phyloP scores from a whole-genome alignment of 768 basidiomycete species.

The Macrolepiota albuminosa region DNA sequence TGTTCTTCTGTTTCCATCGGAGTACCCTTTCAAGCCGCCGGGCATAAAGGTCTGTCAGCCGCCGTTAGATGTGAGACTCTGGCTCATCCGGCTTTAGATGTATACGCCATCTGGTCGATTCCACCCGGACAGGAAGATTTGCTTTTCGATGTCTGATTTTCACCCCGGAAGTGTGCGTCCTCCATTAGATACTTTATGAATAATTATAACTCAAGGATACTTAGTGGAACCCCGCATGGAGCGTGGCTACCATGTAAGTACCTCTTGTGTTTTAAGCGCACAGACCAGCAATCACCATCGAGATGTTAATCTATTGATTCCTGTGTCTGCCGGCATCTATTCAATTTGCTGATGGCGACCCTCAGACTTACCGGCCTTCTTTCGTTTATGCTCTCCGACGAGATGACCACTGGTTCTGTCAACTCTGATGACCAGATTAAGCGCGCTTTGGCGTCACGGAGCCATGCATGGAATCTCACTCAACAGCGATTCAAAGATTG shows the following conservation, averaged over 20 bases:
- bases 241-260: conserved; percentile 87
- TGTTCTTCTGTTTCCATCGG: conserved; percentile 84
- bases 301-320: conserved; percentile 2
- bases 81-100: conserved; percentile 50
- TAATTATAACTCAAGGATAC: background rate
- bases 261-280: conserved; percentile 2
- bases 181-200: background rate
- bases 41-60: conserved; percentile 76
- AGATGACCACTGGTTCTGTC: conserved; percentile 94
- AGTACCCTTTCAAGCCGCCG: conserved; percentile 96
- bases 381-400: conserved; percentile 93
- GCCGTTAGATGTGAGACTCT: background rate
- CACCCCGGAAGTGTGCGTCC: conserved; percentile 79
- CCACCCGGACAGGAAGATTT: conserved; percentile 91
- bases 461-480: conserved; percentile 81
- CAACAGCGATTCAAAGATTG: conserved; percentile 82
- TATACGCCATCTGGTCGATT: conserved; percentile 88
- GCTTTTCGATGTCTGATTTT: conserved; percentile 97
- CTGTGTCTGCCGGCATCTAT: conserved; percentile 4
- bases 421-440: conserved; percentile 79
- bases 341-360: conserved; percentile 9
- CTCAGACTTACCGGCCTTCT: conserved; percentile 87
- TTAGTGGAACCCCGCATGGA: conserved; percentile 96
- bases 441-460: conserved; percentile 65
- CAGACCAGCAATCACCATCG: conserved; percentile 6